Base-by-base conservation (phyloP, 495 filamentous ascomycete genomes). In the Cetradonia linearis region DNA sequence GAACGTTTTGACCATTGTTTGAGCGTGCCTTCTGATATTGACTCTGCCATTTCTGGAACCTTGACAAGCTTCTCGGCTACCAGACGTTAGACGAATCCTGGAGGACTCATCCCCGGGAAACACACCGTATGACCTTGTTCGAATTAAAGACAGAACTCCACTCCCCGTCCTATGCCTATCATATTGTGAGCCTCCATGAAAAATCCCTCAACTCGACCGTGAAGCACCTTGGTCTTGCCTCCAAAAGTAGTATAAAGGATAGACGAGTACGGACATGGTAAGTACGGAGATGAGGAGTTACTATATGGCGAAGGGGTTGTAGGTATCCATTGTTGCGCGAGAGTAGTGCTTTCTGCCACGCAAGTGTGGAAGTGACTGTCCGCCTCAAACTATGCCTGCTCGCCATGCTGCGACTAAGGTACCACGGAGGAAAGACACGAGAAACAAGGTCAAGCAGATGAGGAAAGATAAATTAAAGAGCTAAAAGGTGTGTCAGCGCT, bases 31-130 rank as follows among this genome's bases (percentile, higher is more conserved):
- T 99, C 93, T 44, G 89, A 94, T 70, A 99, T 97, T 16, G 94
- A 99, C 72, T 99, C 93, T 58, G 93, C 93, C 93, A 99, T 99
- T 67, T 91, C 80, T 20, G 93, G 94, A 67, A 96, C 94, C 75
- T 96, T 93, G 71, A 98, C 84, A 54, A 91, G 74, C 58, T 78
- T 84, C 62, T 94, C 89, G 70, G 89, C 91, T 81, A 23, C 36
- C 7, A 8, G 14, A 50, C 23, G n/a, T 57, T 10, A 62, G 48
- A 23, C 8, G 18, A 38, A 20, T 13, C 27, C 44, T 42, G n/a
- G 5, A 20, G 9, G 7, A 37, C 18, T 1, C 53, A 23, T 10
- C 5, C 23, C 31, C 25, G 31, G 14, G 3, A 49, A 4, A 44
- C 56, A 18, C 40, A 65, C 63, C 55, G 44, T 65, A 65, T 16